phyloP scores from a whole-genome alignment of 2,329 filamentous ascomycete genomes.

The Beauveria asiatica region DNA sequence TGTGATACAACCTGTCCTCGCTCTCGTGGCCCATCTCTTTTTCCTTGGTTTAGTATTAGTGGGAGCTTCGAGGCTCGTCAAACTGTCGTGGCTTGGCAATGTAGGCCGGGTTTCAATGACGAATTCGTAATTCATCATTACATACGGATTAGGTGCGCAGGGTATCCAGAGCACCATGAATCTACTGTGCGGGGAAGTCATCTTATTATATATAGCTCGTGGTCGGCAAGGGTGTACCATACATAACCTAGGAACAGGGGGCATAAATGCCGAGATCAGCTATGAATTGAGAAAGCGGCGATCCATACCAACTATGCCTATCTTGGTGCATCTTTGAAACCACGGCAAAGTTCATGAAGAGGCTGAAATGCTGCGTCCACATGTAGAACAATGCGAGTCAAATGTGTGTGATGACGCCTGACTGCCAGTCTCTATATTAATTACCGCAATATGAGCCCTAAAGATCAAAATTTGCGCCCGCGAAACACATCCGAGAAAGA shows the following conservation, averaged over 20 bases:
- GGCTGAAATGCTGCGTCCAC: not conserved
- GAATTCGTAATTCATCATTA: not conserved
- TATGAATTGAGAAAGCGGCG: not conserved
- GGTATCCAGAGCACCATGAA: not conserved
- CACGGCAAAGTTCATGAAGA: not conserved
- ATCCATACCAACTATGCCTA: not conserved
- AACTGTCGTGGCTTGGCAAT: not conserved
- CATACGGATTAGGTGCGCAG: not conserved
- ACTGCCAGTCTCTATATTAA: not conserved
- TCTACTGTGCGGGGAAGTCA: not conserved
- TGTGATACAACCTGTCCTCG: slow-evolving; percentile 1
- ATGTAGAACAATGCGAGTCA: not conserved
- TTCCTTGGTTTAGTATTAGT: not conserved
- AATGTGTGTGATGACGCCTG: not conserved
- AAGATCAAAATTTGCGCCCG: not conserved
- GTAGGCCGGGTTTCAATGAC: not conserved
- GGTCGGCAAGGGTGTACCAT: not conserved
- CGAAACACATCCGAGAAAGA: not conserved
- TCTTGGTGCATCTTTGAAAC: not conserved
- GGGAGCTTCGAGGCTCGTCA: not conserved
- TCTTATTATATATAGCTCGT: not conserved
- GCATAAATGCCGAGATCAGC: not conserved
- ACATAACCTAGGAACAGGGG: not conserved
- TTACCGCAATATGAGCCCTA: not conserved
- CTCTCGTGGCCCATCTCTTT: not conserved